Conservation (phyloP, 139 green algal genomes). For the Volvox reticuliferus region DNA sequence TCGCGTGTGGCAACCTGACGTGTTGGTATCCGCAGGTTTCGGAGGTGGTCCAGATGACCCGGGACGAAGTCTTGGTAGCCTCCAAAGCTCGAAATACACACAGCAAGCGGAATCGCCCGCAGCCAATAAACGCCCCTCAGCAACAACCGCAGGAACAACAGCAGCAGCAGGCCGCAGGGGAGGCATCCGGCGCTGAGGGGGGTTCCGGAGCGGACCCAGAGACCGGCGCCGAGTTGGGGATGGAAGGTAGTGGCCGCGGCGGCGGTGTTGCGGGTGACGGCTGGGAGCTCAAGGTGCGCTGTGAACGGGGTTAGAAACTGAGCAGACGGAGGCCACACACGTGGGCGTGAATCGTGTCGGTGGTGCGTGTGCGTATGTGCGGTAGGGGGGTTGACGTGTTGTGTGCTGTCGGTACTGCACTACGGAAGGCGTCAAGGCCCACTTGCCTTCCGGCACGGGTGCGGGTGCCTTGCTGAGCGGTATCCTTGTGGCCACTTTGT, state of each 20-base stretch:
- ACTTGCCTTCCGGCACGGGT: too few species aligned
- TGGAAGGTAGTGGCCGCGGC: constrained; percentile 5
- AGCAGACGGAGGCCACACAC: too few species aligned
- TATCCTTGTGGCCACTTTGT: too few species aligned
- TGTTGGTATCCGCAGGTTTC: constrained; percentile 20
- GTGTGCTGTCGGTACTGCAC: too few species aligned
- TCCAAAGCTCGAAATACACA: constrained; percentile 59
- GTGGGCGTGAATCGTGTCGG: too few species aligned
- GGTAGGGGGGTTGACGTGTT: too few species aligned
- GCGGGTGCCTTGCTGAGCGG: too few species aligned
- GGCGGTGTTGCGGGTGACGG: neutral
- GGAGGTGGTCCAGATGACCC: constrained; percentile 40
- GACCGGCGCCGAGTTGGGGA: neutral
- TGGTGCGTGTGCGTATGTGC: too few species aligned
- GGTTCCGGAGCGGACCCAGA: constrained; percentile 26
- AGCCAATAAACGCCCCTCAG: neutral
- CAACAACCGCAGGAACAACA: constrained; percentile 32
- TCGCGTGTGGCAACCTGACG: too few species aligned
- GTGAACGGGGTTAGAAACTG: too few species aligned
- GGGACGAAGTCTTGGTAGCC: constrained; percentile 38
- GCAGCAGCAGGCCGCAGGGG: constrained; percentile 17
- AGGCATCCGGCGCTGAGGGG: neutral
- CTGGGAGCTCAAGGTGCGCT: constrained; percentile 21
- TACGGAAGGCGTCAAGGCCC: too few species aligned
- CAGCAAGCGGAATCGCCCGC: constrained; percentile 55